A percentile compares a stretch with the other conserved stretches of the same genome.
Evolutionary conservation across 148 eudicot genomes (phyloP).

Genomic region (Chenopodium formosanum): DNA sequence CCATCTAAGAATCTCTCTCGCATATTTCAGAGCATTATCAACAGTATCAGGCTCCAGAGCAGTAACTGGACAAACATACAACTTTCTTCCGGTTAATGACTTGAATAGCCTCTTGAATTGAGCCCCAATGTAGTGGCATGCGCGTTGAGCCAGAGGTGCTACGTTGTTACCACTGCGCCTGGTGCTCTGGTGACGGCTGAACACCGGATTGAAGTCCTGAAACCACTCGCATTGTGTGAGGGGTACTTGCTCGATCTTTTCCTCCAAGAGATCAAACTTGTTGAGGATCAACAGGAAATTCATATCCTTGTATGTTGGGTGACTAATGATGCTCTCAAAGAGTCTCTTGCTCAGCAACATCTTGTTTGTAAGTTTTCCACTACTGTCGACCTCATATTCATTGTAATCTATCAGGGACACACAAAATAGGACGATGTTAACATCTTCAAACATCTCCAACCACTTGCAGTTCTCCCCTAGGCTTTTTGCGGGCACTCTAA

Average conservation of each 20-base stretch:
- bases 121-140: conserved; percentile 61
- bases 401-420: conserved; percentile 59
- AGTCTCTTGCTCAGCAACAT: conserved; percentile 62
- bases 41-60: conserved; percentile 65
- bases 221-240: conserved; percentile 72
- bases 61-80: conserved; percentile 57
- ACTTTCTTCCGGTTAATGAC: conserved; percentile 51
- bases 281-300: conserved; percentile 66
- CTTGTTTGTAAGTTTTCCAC: conserved; percentile 55
- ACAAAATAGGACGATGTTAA: conserved; percentile 50
- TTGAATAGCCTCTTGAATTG: conserved; percentile 59
- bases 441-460: conserved; percentile 81
- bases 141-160: conserved; percentile 59
- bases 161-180: conserved; percentile 23
- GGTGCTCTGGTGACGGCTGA: conserved; percentile 40
- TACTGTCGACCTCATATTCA: conserved; percentile 33
- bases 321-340: conserved; percentile 53
- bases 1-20: conserved; percentile 73
- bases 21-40: conserved; percentile 56
- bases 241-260: conserved; percentile 57
- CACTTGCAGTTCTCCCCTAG: conserved; percentile 78
- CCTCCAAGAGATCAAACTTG: conserved; percentile 73
- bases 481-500: conserved; percentile 52
- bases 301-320: conserved; percentile 44
- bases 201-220: conserved; percentile 62